These are phyloP conservation scores for Casuarina glauca DNA, from an alignment of 306 rosid genomes.

Conservation along the genomic window DNA sequence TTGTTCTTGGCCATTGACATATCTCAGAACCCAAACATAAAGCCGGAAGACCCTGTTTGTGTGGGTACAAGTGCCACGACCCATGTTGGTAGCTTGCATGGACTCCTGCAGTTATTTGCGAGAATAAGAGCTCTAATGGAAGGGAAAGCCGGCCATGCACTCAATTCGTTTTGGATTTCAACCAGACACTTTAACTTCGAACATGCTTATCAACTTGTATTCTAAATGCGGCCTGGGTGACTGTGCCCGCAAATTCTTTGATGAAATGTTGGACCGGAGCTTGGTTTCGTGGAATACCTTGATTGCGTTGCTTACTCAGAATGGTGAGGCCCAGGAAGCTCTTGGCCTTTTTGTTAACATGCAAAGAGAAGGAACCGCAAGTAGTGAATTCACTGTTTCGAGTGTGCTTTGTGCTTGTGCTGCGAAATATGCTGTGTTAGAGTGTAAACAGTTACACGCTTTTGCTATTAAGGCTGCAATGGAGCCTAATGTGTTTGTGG, in stretches of 20 bases:
- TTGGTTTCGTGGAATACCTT: slow-evolving; percentile 82
- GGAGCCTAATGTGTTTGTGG: slow-evolving; percentile 73
- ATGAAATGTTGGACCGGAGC: slow-evolving; percentile 70
- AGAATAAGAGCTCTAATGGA: slow-evolving; percentile 40
- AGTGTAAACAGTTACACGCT: slow-evolving; percentile 74
- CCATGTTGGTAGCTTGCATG: slow-evolving; percentile 46
- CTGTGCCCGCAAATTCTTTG: slow-evolving; percentile 54
- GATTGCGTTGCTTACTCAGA: slow-evolving; percentile 69
- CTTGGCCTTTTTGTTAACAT: slow-evolving; percentile 56
- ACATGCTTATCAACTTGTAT: slow-evolving; percentile 76
- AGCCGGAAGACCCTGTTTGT: slow-evolving; percentile 28
- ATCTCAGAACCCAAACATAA: slow-evolving; percentile 18
- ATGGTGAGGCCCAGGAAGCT: slow-evolving; percentile 58
- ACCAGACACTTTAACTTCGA: slow-evolving; percentile 53
- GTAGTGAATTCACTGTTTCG: slow-evolving; percentile 78
- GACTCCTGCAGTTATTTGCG: slow-evolving; percentile 55
- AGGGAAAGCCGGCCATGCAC: slow-evolving; percentile 76
- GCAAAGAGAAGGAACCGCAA: slow-evolving; percentile 64
- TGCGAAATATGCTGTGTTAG: slow-evolving; percentile 46
- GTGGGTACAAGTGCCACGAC: slow-evolving; percentile 25
- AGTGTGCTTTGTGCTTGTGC: slow-evolving; percentile 84
- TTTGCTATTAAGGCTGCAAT: slow-evolving; percentile 64
- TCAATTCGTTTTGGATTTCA: slow-evolving; percentile 52
- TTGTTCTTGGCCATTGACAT: slow-evolving; percentile 37
- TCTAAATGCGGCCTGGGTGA: slow-evolving; percentile 58